Conservation (phyloP, 768 basidiomycete genomes). For the Psilocybe tampanensis region DNA sequence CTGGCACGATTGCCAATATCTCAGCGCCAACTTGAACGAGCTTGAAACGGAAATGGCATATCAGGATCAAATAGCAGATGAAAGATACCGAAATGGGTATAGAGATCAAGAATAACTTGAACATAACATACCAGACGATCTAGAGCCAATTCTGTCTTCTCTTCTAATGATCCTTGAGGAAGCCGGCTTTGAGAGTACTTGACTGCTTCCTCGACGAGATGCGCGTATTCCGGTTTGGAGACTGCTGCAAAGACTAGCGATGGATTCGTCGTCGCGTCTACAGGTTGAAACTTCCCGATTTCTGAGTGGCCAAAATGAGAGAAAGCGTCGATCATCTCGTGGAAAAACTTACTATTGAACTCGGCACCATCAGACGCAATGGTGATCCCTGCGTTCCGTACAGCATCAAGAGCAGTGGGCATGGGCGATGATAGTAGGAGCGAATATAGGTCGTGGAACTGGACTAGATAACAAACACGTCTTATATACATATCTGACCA, state of each 20-base stretch:
- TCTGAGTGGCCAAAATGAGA: constrained; percentile 18
- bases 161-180: constrained; percentile 17
- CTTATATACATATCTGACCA: background rate
- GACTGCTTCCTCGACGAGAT: constrained; percentile 32
- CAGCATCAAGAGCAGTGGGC: constrained; percentile 27
- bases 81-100: background rate
- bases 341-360: constrained; percentile 27
- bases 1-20: constrained; percentile 34
- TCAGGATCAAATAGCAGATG: background rate
- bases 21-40: constrained; percentile 33
- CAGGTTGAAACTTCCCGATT: constrained; percentile 30
- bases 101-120: background rate
- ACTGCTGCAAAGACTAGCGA: constrained; percentile 35
- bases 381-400: constrained; percentile 29
- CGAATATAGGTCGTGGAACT: background rate
- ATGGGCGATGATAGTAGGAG: background rate
- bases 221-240: constrained; percentile 33
- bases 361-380: constrained; percentile 39
- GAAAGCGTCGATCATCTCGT: background rate
- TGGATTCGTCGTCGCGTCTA: constrained; percentile 39
- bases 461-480: background rate
- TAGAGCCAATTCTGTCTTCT: constrained; percentile 26
- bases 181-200: constrained; percentile 20
- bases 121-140: constrained; percentile 30
- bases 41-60: constrained; percentile 16